These are phyloP conservation scores for Dujonia santamariae DNA, from an alignment of 1,139 yeast species.

Conservation along the genomic window DNA sequence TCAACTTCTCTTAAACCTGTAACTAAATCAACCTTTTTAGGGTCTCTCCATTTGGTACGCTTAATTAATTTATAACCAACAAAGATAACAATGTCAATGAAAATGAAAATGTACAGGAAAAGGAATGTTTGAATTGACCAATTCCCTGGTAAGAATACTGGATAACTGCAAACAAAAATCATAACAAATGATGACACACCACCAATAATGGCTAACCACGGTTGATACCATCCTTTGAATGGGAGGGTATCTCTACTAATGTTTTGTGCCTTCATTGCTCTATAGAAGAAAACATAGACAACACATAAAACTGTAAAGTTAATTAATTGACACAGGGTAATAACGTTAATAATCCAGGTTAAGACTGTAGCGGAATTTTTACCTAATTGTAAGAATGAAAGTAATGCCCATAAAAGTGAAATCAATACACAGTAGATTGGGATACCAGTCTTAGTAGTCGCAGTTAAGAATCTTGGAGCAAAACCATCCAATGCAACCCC, in stretches of 20 bases:
- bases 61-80: slow-evolving; percentile 55
- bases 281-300: slow-evolving; percentile 21
- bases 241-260: slow-evolving; percentile 55
- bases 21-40: slow-evolving; percentile 52
- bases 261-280: slow-evolving; percentile 45
- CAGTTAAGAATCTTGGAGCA: slow-evolving; percentile 46
- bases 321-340: slow-evolving; percentile 30
- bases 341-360: slow-evolving; percentile 30
- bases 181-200: slow-evolving; percentile 35
- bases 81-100: slow-evolving; percentile 56
- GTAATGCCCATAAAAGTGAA: slow-evolving; percentile 45
- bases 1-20: slow-evolving; percentile 58
- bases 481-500: slow-evolving; percentile 59
- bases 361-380: slow-evolving; percentile 21
- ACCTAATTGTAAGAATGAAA: slow-evolving; percentile 38
- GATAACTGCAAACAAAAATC: slow-evolving; percentile 65
- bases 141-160: slow-evolving; percentile 59
- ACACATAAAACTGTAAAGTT: slow-evolving; percentile 26
- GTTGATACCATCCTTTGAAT: slow-evolving; percentile 43
- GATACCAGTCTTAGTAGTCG: slow-evolving; percentile 44
- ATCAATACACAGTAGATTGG: slow-evolving; percentile 28
- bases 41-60: slow-evolving; percentile 47
- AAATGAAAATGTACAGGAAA: slow-evolving; percentile 66
- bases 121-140: slow-evolving; percentile 64
- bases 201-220: slow-evolving; percentile 38